Evolutionary conservation across 495 filamentous ascomycete genomes (phyloP).

Genomic region (Xylaria venustula): DNA sequence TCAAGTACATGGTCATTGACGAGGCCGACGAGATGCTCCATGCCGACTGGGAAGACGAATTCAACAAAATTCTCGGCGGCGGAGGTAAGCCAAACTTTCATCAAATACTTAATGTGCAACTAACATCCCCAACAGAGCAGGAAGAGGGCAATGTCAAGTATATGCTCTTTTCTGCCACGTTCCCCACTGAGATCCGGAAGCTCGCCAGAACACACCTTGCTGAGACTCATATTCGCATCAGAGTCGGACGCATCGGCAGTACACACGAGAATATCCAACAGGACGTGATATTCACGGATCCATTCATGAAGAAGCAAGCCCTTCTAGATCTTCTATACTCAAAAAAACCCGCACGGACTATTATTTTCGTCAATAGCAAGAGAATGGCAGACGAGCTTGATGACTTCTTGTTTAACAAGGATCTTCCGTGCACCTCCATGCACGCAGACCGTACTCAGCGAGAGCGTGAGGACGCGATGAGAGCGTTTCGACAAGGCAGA

Average conservation of each 20-base stretch:
- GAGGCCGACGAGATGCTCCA: slow-evolving; percentile 92
- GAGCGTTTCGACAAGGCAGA: slow-evolving; percentile 72
- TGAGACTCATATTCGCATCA: slow-evolving; percentile 69
- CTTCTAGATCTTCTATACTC: slow-evolving; percentile 71
- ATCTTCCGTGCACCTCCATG: slow-evolving; percentile 80
- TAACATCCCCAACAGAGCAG: slow-evolving; percentile 52
- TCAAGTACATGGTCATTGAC: slow-evolving; percentile 84
- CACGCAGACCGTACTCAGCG: slow-evolving; percentile 83
- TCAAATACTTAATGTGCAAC: not conserved
- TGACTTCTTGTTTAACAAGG: slow-evolving; percentile 78
- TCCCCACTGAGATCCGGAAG: slow-evolving; percentile 71
- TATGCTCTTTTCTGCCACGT: slow-evolving; percentile 95
- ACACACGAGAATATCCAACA: slow-evolving; percentile 79
- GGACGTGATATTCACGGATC: slow-evolving; percentile 63
- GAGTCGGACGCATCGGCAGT: slow-evolving; percentile 80
- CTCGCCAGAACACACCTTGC: slow-evolving; percentile 74
- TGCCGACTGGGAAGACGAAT: slow-evolving; percentile 68
- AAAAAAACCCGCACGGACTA: slow-evolving; percentile 69
- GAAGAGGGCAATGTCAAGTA: slow-evolving; percentile 77
- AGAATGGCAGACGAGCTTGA: slow-evolving; percentile 74
- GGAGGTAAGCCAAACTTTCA: slow-evolving; percentile 56
- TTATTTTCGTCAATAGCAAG: slow-evolving; percentile 89
- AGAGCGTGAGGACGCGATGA: slow-evolving; percentile 92
- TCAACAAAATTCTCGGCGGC: slow-evolving; percentile 70
- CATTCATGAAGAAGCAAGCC: slow-evolving; percentile 61